These are phyloP conservation scores for Aegilops speltoides DNA, from an alignment of 176 grass and related monocot species.

Conservation along the genomic window DNA sequence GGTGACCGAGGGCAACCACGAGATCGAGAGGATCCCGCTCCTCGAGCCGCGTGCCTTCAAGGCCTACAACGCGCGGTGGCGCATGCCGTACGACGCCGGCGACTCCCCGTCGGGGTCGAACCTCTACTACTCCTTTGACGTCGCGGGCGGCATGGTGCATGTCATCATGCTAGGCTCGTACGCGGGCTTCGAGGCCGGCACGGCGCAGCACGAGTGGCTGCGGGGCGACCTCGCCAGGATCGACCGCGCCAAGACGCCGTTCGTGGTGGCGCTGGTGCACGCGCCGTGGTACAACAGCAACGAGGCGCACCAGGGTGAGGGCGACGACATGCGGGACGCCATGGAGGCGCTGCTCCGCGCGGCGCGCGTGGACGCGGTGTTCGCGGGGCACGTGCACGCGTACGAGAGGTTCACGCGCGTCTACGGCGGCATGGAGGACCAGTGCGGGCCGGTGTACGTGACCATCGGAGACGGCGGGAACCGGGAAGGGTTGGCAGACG, in stretches of 20 bases:
- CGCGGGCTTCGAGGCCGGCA: neutral
- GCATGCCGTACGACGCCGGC: constrained; percentile 62
- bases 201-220: neutral
- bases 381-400: neutral
- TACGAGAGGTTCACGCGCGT: constrained; percentile 21
- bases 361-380: neutral
- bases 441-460: constrained; percentile 4
- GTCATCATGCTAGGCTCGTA: constrained; percentile 43
- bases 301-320: constrained; percentile 49
- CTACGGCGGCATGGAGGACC: neutral
- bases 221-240: neutral
- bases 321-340: constrained; percentile 35
- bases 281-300: constrained; percentile 74
- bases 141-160: constrained; percentile 48
- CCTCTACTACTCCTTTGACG: constrained; percentile 70
- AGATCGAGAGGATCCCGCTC: constrained; percentile 40
- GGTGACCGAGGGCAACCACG: constrained; percentile 34
- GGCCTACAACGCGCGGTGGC: constrained; percentile 56
- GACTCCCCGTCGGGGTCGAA: constrained; percentile 44
- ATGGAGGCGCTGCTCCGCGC: neutral
- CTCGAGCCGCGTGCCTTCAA: constrained; percentile 25
- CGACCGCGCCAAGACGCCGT: neutral
- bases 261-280: constrained; percentile 43
- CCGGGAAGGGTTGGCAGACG: neutral
- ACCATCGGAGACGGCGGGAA: constrained; percentile 9